Base-by-base conservation (phyloP, 148 eudicot genomes). In the Cornus florida region DNA sequence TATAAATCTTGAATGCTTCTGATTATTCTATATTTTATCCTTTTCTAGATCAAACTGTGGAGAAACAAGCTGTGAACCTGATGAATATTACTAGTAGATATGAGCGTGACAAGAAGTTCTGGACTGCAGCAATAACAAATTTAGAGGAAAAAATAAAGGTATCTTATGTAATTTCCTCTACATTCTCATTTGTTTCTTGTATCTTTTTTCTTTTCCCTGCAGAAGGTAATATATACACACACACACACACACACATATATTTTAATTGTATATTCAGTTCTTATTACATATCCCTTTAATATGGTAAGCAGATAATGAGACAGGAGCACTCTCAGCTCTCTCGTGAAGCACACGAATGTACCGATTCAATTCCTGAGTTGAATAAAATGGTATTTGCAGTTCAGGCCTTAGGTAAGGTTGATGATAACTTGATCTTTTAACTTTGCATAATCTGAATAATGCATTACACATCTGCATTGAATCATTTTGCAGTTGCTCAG, bases 381-480 rank as follows among this genome's bases (percentile, higher is more conserved):
- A 86, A 88, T 83, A 82, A 93, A 76, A 93, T 96, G 99, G 92
- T 91, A 35, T 87, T 82, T 78, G 97, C 97, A 50, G 91, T 96
- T 85, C 98, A 96, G 79, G 80, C 90, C 50, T 81, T 96, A 81
- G 99, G 99, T 96, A 81, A 86, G 91, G 79, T 84, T 68, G 72
- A 69, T 12, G 31, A 53, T 38, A 4, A 22, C n/a, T 23, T 31
- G 5, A n/a, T 22, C 20, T 5, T 60, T 3, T 35, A 57, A 60
- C 43, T 22, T 67, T 19, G 60, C 46, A 60, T 43, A 0, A 9
- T 43, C 57, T 76, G 41, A 73, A 72, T 32, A 13, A 6, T 38
- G 41, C 41, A 62, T 33, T 72, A 33, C 20, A 43, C 57, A 48
- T 80, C 20, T 41, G 39, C 20, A n/a, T 68, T 70, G 53, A 31